A percentile compares a stretch with the other conserved stretches of the same genome.
These are phyloP conservation scores for Huntiella abstrusa DNA, from an alignment of 2,329 filamentous ascomycete genomes.

Conservation along the genomic window DNA sequence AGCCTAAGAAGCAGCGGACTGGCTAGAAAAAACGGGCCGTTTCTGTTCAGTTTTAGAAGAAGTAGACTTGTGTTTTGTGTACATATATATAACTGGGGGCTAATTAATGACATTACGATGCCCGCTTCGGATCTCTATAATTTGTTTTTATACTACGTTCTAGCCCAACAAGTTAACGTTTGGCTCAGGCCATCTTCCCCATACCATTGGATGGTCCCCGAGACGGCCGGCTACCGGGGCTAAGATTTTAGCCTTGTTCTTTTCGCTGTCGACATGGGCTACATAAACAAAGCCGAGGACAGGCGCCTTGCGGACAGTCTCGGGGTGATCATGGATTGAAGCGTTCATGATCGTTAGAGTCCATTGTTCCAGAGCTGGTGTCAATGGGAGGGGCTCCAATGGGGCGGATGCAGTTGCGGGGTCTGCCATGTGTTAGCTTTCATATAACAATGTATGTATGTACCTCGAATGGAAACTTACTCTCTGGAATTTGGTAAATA, in stretches of 20 bases:
- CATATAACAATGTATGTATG: not conserved
- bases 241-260: slow-evolving; percentile 61
- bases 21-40: not conserved
- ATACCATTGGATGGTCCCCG: slow-evolving; percentile 61
- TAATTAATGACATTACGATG: not conserved
- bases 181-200: slow-evolving; percentile 74
- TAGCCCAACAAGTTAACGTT: slow-evolving; percentile 54
- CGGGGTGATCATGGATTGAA: slow-evolving; percentile 45
- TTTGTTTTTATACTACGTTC: not conserved
- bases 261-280: slow-evolving; percentile 72
- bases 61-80: not conserved
- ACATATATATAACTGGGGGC: not conserved
- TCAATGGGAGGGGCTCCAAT: slow-evolving; percentile 39
- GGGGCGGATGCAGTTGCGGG: slow-evolving; percentile 18
- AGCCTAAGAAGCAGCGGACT: slow-evolving; percentile 1
- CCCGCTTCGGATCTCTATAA: not conserved
- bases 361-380: slow-evolving; percentile 55
- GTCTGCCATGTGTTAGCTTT: slow-evolving; percentile 7
- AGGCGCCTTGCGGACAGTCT: slow-evolving; percentile 58
- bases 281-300: slow-evolving; percentile 91
- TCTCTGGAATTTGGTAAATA: slow-evolving; percentile 50
- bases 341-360: slow-evolving; percentile 74
- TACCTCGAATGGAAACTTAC: slow-evolving; percentile 22
- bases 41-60: not conserved
- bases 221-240: slow-evolving; percentile 69